These are phyloP conservation scores for Paraconiothyrium sp. DNA, from an alignment of 2,329 filamentous ascomycete species.

Conservation along the genomic window DNA sequence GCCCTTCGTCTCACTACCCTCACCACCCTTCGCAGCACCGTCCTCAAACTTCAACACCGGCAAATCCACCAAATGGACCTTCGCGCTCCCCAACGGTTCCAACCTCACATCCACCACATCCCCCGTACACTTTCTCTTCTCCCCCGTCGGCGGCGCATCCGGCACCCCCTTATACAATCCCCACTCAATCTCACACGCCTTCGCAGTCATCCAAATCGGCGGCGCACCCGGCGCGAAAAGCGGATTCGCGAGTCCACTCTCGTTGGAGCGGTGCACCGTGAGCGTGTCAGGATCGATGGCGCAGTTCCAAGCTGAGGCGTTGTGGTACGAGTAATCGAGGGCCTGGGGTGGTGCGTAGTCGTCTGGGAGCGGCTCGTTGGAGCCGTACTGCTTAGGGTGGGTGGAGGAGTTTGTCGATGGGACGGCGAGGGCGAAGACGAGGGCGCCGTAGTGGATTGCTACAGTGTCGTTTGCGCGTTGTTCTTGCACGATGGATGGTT, in stretches of 20 bases:
- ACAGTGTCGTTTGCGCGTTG: constrained; percentile 53
- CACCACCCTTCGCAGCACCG: background rate
- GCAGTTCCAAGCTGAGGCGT: constrained; percentile 45
- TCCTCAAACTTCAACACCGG: constrained; percentile 25
- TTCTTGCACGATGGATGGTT: constrained; percentile 39
- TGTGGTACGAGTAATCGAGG: constrained; percentile 35
- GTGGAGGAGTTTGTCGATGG: constrained; percentile 12
- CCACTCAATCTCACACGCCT: constrained; percentile 50
- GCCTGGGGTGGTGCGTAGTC: constrained; percentile 30
- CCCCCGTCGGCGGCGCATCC: constrained; percentile 34
- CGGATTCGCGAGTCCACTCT: constrained; percentile 36
- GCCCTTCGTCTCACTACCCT: background rate
- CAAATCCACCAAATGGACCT: constrained; percentile 51
- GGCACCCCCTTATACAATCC: constrained; percentile 30
- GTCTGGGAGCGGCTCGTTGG: constrained; percentile 18
- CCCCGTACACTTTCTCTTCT: constrained; percentile 22
- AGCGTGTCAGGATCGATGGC: constrained; percentile 49
- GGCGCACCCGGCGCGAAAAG: constrained; percentile 45
- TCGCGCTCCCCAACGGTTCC: constrained; percentile 49
- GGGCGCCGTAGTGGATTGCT: constrained; percentile 46
- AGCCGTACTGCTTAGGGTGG: constrained; percentile 21
- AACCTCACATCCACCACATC: constrained; percentile 35
- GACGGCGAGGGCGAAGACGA: constrained; percentile 51
- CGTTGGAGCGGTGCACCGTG: constrained; percentile 15
- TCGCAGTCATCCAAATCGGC: constrained; percentile 42